Conservation (phyloP, 2,329 filamentous ascomycete species). For the Teratosphaeria pseudoeucalypti region DNA sequence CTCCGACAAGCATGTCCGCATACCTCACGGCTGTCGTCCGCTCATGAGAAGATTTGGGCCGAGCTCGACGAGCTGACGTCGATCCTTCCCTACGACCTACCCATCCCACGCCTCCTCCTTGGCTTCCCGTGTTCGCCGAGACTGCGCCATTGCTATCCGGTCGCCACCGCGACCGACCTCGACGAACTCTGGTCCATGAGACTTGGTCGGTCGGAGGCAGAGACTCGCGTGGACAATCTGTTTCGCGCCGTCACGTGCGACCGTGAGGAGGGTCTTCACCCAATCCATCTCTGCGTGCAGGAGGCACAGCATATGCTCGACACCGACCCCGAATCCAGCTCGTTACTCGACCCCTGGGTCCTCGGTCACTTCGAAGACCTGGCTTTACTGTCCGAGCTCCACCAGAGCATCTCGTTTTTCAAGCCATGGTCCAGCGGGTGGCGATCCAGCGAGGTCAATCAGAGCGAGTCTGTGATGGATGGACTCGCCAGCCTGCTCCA, state of each 20-base stretch:
- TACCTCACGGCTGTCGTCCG: constrained; percentile 25
- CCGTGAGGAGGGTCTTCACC: constrained; percentile 4
- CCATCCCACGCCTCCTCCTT: constrained; percentile 1
- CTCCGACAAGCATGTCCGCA: constrained; percentile 32
- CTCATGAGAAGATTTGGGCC: constrained; percentile 30
- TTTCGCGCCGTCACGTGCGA: constrained; percentile 21
- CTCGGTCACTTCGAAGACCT: constrained; percentile 17
- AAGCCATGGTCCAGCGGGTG: constrained; percentile 9
- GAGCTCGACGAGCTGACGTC: constrained; percentile 25
- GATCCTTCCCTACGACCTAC: neutral
- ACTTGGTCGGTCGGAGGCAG: neutral
- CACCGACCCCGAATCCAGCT: constrained; percentile 12
- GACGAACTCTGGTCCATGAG: neutral
- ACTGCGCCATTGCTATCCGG: constrained; percentile 6
- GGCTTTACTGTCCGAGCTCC: constrained; percentile 17
- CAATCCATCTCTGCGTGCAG: constrained; percentile 15
- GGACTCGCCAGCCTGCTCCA: neutral
- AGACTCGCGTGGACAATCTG: constrained; percentile 1
- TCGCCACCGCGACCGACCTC: neutral
- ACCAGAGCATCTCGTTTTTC: constrained; percentile 5
- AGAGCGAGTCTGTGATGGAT: neutral
- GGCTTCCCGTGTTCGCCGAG: constrained; percentile 13
- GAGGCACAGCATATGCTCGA: constrained; percentile 22
- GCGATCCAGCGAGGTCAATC: neutral
- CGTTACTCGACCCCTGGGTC: constrained; percentile 16